Evolutionary conservation across 345 rosid species (phyloP).

Genomic region (Gossypium turneri): DNA sequence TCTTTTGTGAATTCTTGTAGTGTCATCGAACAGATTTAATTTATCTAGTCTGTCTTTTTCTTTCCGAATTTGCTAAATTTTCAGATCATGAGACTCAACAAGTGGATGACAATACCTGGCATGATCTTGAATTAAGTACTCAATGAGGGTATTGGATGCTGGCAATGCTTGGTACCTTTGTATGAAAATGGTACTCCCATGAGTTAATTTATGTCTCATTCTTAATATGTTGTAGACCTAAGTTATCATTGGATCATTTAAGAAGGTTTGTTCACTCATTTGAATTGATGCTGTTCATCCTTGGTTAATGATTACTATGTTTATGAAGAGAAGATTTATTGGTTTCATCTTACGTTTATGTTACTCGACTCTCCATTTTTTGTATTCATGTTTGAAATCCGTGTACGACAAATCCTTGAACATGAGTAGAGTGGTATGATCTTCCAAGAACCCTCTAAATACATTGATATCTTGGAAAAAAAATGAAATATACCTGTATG

Average conservation of each 20-base stretch:
- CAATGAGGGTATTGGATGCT: conserved; percentile 31
- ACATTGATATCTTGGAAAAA: too few relatives aligned
- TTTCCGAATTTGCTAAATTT: conserved; percentile 15
- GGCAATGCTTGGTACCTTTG: background rate
- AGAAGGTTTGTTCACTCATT: background rate
- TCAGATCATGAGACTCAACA: conserved; percentile 77
- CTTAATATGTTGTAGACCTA: background rate
- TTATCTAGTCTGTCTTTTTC: background rate
- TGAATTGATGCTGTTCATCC: background rate
- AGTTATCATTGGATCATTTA: background rate
- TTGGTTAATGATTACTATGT: background rate
- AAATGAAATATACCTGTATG: too few relatives aligned
- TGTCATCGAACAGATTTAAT: background rate
- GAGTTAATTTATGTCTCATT: background rate
- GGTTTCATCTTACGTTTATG: background rate
- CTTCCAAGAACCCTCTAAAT: too few relatives aligned
- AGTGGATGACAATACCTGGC: conserved; percentile 67
- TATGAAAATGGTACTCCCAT: background rate
- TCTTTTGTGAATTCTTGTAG: background rate
- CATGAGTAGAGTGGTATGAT: too few relatives aligned
- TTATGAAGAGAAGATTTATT: background rate
- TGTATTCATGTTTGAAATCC: background rate
- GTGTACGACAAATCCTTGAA: background rate
- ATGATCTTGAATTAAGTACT: conserved; percentile 68
- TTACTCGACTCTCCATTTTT: background rate